These are phyloP conservation scores for Linum trigynum DNA, from an alignment of 345 rosid genomes.

Conservation along the genomic window DNA sequence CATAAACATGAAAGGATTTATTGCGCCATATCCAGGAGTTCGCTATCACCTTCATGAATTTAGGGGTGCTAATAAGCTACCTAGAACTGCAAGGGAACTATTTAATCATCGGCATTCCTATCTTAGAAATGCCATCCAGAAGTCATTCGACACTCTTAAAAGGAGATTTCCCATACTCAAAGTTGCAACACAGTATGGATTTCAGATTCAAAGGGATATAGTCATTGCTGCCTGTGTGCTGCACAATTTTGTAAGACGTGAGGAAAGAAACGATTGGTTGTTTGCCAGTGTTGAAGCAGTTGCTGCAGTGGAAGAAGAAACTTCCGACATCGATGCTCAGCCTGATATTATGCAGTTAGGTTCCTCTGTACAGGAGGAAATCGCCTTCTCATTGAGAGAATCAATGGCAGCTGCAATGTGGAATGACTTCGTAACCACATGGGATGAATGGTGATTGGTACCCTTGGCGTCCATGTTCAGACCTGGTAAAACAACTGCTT, in stretches of 20 bases:
- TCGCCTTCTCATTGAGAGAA: constrained; percentile 42
- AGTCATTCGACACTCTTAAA: constrained; percentile 45
- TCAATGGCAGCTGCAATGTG: constrained; percentile 60
- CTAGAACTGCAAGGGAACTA: constrained; percentile 55
- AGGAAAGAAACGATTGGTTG: constrained; percentile 69
- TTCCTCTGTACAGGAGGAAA: constrained; percentile 37
- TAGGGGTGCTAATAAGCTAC: constrained; percentile 56
- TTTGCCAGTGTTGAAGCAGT: constrained; percentile 33
- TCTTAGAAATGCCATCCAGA: constrained; percentile 42
- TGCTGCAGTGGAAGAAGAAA: constrained; percentile 24
- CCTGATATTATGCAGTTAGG: constrained; percentile 37
- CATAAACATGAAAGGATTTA: constrained; percentile 51
- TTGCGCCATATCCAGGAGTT: constrained; percentile 62
- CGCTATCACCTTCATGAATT: constrained; percentile 46
- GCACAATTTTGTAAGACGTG: constrained; percentile 55
- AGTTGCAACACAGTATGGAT: constrained; percentile 61
- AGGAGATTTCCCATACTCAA: constrained; percentile 65
- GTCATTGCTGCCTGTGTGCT: constrained; percentile 70
- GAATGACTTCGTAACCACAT: constrained; percentile 61
- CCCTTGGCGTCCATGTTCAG: neutral
- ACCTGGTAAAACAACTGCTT: too few relatives aligned
- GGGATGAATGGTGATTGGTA: constrained; percentile 22
- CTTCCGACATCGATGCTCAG: constrained; percentile 40
- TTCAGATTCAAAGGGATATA: constrained; percentile 73
- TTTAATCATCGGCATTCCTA: constrained; percentile 64